These are phyloP conservation scores for Conoideocrella luteorostrata DNA, from an alignment of 2,329 filamentous ascomycete genomes.

Conservation along the genomic window DNA sequence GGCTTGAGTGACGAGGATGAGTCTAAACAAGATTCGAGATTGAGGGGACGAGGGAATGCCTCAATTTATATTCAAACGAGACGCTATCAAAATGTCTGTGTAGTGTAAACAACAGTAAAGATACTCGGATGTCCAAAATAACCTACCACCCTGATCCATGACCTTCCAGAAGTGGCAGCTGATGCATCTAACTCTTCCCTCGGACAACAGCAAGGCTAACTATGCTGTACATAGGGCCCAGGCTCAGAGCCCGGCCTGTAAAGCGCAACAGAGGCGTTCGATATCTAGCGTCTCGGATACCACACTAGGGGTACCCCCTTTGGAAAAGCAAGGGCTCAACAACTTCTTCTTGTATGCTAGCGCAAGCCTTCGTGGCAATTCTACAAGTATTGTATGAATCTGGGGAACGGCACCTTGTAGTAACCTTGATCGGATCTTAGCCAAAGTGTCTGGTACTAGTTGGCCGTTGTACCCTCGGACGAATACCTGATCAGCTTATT, in stretches of 20 bases:
- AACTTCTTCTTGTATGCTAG: conserved; percentile 3
- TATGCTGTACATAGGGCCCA: not conserved
- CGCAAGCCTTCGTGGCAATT: not conserved
- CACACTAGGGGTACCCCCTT: not conserved
- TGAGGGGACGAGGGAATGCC: not conserved
- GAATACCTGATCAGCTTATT: not conserved
- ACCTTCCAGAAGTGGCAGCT: conserved; percentile 15
- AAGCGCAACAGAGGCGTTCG: not conserved
- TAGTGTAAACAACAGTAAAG: not conserved
- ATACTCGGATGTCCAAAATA: no score
- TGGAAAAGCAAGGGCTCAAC: not conserved
- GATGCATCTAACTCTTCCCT: not conserved
- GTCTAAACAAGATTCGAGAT: not conserved
- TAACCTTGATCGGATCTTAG: not conserved
- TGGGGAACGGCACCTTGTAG: not conserved
- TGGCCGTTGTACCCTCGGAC: not conserved
- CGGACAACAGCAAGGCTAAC: not conserved
- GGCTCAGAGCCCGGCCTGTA: not conserved
- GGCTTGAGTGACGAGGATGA: conserved; percentile 6
- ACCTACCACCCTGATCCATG: not conserved
- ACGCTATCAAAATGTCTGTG: not conserved
- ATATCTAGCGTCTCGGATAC: not conserved
- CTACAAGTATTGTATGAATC: not conserved
- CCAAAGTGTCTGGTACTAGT: not conserved
- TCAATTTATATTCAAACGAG: conserved; percentile 10